Evolutionary conservation across 2,329 filamentous ascomycete species (phyloP), one percentile per base, ranked within the genome.

Genomic region (Seiridium unicorne): DNA sequence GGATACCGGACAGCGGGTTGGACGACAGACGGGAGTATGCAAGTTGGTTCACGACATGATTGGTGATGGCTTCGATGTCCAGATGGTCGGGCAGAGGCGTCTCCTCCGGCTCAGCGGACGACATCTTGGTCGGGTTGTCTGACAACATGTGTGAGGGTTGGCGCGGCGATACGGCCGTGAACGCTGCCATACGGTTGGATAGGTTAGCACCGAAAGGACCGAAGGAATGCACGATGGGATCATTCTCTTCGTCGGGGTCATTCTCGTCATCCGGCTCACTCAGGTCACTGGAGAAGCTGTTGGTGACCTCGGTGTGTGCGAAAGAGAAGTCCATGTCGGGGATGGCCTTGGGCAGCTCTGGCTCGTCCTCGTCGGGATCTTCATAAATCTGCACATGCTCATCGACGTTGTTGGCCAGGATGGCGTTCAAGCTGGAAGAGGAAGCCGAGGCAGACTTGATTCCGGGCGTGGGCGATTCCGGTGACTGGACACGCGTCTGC

Each of bases 31-130:
- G 91, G 1, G 95, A 97, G 75, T 92, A 99, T 38, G 95, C 95
- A 36, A 99, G 85, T 76, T 99, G 95, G 76, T 98, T 98, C 73
- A 95, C 85, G 63, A 96, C 88, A 72, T 99, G 95, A 74, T 97
- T 96, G 68, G 84, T 84, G 64, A 95, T 76, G 77, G 78, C 76
- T 68, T 68, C 69, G 69, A 76, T 71, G 61, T 80, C 65, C 47
- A 79, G 70, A 36, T 70, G 64, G 65, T 64, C 66, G 36, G 65
- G 68, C 38, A 70, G 55, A 5, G 67, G 66, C 13, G 44, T n/a
- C 59, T 72, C 68, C 56, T 73, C 71, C 9, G 69, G 63, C 44
- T 72, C 69, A 5, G 58, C 63, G 18, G 18, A 26, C 2, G 68
- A 68, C 8, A 65, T 59, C 51, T 66, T 65, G 11, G 63, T 62